Base-by-base conservation (phyloP, 1,139 yeast genomes). In the Hyphopichia pseudoburtonii region DNA sequence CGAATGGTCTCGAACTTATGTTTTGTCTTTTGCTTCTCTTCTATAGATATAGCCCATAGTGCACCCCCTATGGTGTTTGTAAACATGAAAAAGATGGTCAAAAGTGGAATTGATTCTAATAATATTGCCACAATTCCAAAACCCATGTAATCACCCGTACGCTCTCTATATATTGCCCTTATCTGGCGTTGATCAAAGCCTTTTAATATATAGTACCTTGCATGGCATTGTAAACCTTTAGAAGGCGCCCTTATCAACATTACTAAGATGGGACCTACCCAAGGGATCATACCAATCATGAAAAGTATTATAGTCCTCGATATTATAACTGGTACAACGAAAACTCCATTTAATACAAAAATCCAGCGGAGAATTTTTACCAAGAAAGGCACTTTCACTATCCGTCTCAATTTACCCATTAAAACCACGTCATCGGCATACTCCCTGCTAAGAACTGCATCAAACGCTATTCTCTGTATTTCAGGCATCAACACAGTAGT, bases 61-160 rank as follows among this genome's bases (percentile, higher is more conserved):
- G 90, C 89, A 3, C 86, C 87, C 2, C 88, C 92, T 3, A 78
- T 65, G 5, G 78, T 75, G 53, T 82, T 80, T 9, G 92, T 81
- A 51, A 82, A 83, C 47, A 76, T 66, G 51, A 85, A 82, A 32
- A 81, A 62, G 14, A 81, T 60, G 23, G 82, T 82, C 1, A 81
- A 38, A 16, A 82, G 45, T 1, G 94, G 94, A 10, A 82, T 62
- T 40, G 73, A 59, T 50, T 83, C 90, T 18, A 85, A 60, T 3
- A 74, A 47, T 18, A 78, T 71, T 1, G 87, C 78, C 8, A 73
- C 63, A 9, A 82, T 46, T 0, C 94, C 94, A 54, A 80, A 85
- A 5, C 67, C 73, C 43, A 61, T 50, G 42, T 69, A 71, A 19
- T 60, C 63, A 0, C 63, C 65, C 16, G 58, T 58, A 36, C 61